Evolutionary conservation across 441 rosid species (phyloP).

Genomic region (Populus hybrid): DNA sequence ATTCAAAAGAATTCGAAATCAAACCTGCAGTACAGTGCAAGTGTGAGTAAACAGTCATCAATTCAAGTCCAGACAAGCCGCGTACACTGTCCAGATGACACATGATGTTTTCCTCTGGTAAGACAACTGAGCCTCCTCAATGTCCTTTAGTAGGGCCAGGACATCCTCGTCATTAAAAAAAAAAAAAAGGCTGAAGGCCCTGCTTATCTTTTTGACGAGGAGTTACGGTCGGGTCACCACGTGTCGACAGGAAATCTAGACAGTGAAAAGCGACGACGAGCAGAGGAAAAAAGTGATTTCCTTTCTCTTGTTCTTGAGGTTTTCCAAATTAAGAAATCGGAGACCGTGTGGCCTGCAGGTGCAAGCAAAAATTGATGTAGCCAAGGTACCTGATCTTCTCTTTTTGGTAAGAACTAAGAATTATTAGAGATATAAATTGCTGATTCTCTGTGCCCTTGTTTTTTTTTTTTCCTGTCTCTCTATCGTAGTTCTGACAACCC

Average conservation of each 20-base stretch:
- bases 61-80: too few species aligned
- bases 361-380: not conserved
- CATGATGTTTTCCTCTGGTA: too few species aligned
- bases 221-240: not conserved
- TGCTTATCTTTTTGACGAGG: not conserved
- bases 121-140: too few species aligned
- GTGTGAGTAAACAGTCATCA: too few species aligned
- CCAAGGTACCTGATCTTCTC: not conserved
- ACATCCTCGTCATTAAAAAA: not conserved
- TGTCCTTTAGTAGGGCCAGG: not conserved
- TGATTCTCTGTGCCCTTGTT: not conserved
- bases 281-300: not conserved
- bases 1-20: too few species aligned
- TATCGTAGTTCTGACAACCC: not conserved
- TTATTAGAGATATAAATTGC: not conserved
- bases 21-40: too few species aligned
- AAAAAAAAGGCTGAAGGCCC: not conserved
- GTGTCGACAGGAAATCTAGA: not conserved
- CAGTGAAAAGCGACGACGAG: not conserved
- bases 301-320: slow-evolving; percentile 27
- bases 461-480: not conserved
- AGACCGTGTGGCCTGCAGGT: not conserved
- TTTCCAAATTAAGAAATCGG: slow-evolving; percentile 31
- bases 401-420: not conserved
- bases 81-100: too few species aligned